These are phyloP conservation scores for Clathrus columnatus DNA, from an alignment of 768 basidiomycete species.

Conservation along the genomic window DNA sequence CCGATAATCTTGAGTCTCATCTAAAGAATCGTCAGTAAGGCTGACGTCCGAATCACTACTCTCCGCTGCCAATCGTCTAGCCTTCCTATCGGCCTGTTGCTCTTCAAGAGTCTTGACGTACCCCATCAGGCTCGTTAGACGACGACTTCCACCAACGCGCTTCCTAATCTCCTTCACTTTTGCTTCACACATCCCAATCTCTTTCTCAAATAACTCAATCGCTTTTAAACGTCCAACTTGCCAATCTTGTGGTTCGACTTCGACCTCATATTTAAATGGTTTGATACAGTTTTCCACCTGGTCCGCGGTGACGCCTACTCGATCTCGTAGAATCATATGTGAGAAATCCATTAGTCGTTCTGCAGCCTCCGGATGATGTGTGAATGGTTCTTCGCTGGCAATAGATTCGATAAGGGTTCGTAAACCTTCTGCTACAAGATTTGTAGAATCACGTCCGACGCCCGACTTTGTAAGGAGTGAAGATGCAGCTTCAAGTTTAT, in stretches of 20 bases:
- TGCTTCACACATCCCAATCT: conserved; percentile 73
- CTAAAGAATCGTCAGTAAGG: conserved; percentile 27
- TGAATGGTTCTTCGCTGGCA: conserved; percentile 83
- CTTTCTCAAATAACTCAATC: conserved; percentile 74
- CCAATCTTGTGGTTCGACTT: conserved; percentile 92
- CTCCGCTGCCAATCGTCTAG: conserved; percentile 35
- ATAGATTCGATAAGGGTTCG: conserved; percentile 86
- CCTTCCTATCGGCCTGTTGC: conserved; percentile 56
- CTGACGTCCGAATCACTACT: conserved; percentile 21
- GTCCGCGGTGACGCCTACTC: conserved; percentile 90
- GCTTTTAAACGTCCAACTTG: conserved; percentile 69
- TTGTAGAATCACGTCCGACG: conserved; percentile 87
- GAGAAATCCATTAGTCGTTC: conserved; percentile 89
- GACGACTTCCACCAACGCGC: conserved; percentile 80
- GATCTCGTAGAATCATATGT: conserved; percentile 86
- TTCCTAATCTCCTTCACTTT: conserved; percentile 82
- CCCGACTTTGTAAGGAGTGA: conserved; percentile 93
- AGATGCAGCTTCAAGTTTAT: conserved; percentile 92
- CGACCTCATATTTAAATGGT: conserved; percentile 97
- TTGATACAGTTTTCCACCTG: conserved; percentile 99
- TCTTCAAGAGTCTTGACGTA: conserved; percentile 83
- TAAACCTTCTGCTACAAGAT: conserved; percentile 90
- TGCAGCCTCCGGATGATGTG: conserved; percentile 77
- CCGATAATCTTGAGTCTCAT: conserved; percentile 65
- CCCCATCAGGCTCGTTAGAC: conserved; percentile 63